phyloP scores from a whole-genome alignment of 441 rosid species.

The Biscutella auriculata region DNA sequence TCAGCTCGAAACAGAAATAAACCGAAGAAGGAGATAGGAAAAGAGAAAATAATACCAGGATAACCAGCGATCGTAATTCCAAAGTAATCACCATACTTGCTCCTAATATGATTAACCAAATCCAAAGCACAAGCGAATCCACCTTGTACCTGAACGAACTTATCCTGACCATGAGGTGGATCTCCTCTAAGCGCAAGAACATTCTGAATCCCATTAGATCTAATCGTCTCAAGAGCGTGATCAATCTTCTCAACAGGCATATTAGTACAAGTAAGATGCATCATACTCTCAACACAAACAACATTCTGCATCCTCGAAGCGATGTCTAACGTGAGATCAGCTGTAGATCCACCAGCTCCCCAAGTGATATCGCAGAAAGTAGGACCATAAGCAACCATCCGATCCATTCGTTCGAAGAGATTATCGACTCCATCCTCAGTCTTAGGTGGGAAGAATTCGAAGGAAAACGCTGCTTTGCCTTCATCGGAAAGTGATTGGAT shows the following conservation, averaged over 20 bases:
- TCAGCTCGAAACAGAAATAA: too few species aligned
- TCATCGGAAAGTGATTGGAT: conserved; percentile 29
- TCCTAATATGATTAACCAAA: conserved; percentile 68
- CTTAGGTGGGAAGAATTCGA: conserved; percentile 96
- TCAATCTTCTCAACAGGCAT: conserved; percentile 95
- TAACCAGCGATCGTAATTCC: conserved; percentile 98
- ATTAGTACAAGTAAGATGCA: conserved; percentile 96
- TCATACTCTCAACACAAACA: conserved; percentile 95
- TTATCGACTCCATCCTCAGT: conserved; percentile 96
- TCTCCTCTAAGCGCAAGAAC: conserved; percentile 95
- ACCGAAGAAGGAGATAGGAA: too few species aligned
- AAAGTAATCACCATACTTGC: conserved; percentile 70
- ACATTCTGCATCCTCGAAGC: conserved; percentile 93
- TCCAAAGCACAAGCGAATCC: conserved; percentile 96
- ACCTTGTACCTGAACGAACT: conserved; percentile 83
- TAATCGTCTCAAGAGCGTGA: conserved; percentile 65
- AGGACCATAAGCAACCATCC: conserved; percentile 80
- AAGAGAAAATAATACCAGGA: conserved; percentile 45
- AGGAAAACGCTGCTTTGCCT: conserved; percentile 64
- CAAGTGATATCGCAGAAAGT: conserved; percentile 95
- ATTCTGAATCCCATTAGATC: conserved; percentile 88
- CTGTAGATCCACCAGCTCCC: conserved; percentile 99
- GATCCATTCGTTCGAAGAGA: conserved; percentile 91
- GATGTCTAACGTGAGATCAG: conserved; percentile 82
- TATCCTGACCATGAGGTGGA: conserved; percentile 95